Evolutionary conservation across 768 basidiomycete genomes (phyloP).

Genomic region (Clitopilus hobsonii): DNA sequence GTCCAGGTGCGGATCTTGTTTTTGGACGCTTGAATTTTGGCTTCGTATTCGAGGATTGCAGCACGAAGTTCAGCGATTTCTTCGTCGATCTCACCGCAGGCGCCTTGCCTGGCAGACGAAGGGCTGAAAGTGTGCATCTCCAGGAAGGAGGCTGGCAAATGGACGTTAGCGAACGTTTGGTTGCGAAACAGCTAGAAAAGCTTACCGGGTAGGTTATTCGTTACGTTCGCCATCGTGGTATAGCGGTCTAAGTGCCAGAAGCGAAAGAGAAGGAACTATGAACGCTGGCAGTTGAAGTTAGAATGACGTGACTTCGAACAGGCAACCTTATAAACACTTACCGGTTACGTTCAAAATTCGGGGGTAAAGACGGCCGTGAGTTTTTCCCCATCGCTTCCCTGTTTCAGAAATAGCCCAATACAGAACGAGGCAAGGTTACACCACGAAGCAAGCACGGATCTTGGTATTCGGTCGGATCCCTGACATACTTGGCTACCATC

Average conservation of each 20-base stretch:
- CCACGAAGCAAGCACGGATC: background rate
- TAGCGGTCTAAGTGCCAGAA: background rate
- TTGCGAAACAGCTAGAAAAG: background rate
- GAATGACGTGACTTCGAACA: background rate
- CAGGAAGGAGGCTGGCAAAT: background rate
- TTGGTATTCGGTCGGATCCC: background rate
- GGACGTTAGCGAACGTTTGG: background rate
- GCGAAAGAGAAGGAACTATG: background rate
- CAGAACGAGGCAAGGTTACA: background rate
- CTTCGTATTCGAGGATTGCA: background rate
- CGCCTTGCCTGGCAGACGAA: background rate
- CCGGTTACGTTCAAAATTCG: background rate
- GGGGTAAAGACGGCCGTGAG: background rate
- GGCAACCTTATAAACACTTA: background rate
- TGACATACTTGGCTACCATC: background rate
- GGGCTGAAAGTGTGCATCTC: background rate
- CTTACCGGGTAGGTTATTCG: background rate
- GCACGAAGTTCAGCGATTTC: background rate
- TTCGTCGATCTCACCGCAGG: background rate
- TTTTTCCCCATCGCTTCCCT: too few species aligned
- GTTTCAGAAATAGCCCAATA: background rate
- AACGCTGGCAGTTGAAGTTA: background rate
- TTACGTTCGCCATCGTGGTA: too few species aligned
- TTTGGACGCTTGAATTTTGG: background rate
- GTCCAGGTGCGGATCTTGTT: background rate